A percentile compares a stretch with the other conserved stretches of the same genome.
phyloP scores from a whole-genome alignment of 2,329 filamentous ascomycete genomes.

The Arthrocladium fulminans region DNA sequence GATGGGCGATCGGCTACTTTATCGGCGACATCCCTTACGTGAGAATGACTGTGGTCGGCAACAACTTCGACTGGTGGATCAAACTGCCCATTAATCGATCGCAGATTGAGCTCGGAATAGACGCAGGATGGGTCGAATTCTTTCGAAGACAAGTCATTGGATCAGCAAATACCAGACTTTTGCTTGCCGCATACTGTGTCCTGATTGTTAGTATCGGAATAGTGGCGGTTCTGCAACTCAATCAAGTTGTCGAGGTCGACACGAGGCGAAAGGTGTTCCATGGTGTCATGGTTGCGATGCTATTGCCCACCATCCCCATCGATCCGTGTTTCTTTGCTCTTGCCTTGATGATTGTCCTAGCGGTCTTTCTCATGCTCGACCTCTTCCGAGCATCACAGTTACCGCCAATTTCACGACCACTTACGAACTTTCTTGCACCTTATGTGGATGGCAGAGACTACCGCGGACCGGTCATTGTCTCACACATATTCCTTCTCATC shows the following conservation, averaged over 20 bases:
- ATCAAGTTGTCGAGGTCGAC: constrained; percentile 77
- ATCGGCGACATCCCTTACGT: constrained; percentile 69
- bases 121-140: constrained; percentile 52
- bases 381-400: constrained; percentile 83
- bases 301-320: constrained; percentile 75
- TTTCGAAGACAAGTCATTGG: constrained; percentile 59
- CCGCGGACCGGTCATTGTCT: constrained; percentile 86
- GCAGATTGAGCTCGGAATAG: neutral
- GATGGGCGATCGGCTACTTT: constrained; percentile 86
- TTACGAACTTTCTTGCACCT: constrained; percentile 79
- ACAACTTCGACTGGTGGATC: constrained; percentile 66
- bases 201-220: constrained; percentile 62
- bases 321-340: constrained; percentile 78
- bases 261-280: constrained; percentile 96
- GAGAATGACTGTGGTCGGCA: constrained; percentile 59
- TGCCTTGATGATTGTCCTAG: constrained; percentile 68
- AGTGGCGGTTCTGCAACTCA: constrained; percentile 63
- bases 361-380: constrained; percentile 80
- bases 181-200: constrained; percentile 66
- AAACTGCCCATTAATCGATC: constrained; percentile 48
- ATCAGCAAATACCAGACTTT: constrained; percentile 69
- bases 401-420: constrained; percentile 74
- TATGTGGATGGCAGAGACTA: constrained; percentile 93
- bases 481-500: constrained; percentile 89
- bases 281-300: constrained; percentile 96